Percentiles rank a stretch among this genome's conserved stretches.
Conservation (phyloP, 345 rosid genomes). For the Salix brachista region DNA sequence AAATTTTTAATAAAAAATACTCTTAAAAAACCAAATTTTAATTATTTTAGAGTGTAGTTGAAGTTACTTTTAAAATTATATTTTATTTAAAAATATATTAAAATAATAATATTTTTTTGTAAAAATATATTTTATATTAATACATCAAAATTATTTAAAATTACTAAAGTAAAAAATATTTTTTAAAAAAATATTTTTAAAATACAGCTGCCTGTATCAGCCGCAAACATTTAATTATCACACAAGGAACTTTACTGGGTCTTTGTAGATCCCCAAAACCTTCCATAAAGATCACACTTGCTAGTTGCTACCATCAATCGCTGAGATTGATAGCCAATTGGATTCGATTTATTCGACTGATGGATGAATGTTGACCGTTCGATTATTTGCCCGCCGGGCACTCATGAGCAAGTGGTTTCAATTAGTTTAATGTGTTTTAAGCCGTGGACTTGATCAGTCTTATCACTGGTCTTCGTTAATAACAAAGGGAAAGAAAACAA, state of each 20-base stretch:
- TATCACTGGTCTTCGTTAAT: no score
- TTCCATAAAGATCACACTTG: background rate
- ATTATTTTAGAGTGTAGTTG: accelerated
- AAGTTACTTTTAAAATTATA: no score
- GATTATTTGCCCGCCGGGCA: background rate
- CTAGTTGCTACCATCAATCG: background rate
- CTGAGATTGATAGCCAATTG: background rate
- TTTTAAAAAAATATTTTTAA: no score
- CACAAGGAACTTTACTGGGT: background rate
- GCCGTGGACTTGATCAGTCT: background rate
- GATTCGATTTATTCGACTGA: background rate
- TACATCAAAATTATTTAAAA: accelerated
- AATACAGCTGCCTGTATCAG: no score
- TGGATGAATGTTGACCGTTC: background rate
- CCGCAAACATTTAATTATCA: background rate
- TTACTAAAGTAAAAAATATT: no score
- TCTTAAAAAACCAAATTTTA: no score
- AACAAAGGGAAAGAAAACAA: no score
- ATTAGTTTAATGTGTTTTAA: background rate
- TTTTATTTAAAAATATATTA: no score
- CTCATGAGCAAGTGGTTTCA: background rate
- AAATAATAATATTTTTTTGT: no score
- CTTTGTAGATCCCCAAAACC: background rate
- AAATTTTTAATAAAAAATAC: no score
- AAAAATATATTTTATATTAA: no score